phyloP scores from a whole-genome alignment of 805 yeast species.

The Yarrowia alimentaria region DNA sequence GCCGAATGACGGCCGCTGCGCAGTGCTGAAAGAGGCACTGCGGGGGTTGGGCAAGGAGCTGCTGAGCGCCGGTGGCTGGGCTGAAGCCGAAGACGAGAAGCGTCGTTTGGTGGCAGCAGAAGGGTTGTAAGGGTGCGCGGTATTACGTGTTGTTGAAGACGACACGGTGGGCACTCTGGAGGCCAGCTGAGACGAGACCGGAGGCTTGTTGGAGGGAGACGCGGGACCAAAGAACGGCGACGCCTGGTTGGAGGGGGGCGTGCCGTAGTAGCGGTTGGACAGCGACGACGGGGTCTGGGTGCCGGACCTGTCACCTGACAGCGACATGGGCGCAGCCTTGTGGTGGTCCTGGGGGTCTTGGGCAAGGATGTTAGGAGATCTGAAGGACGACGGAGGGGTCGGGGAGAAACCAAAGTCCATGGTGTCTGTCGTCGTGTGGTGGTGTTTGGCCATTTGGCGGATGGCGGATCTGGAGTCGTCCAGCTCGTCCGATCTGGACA shows the following conservation, averaged over 20 bases:
- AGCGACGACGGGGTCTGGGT: slow-evolving; percentile 15
- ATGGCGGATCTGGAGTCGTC: slow-evolving; percentile 17
- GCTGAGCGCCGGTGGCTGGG: neutral
- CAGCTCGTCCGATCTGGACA: slow-evolving; percentile 26
- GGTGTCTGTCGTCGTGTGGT: slow-evolving; percentile 26
- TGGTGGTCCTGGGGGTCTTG: slow-evolving; percentile 8
- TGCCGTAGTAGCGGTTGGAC: slow-evolving; percentile 16
- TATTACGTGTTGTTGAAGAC: slow-evolving; percentile 2
- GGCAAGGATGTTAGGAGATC: slow-evolving; percentile 25
- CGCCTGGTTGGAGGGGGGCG: slow-evolving; percentile 27
- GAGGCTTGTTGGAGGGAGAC: slow-evolving; percentile 8
- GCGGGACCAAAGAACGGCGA: slow-evolving; percentile 25
- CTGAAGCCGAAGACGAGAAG: slow-evolving; percentile 13
- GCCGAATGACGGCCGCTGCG: slow-evolving; percentile 15
- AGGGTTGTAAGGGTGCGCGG: slow-evolving; percentile 20
- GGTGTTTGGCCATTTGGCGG: slow-evolving; percentile 22
- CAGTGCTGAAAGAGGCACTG: slow-evolving; percentile 9
- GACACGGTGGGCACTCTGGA: slow-evolving; percentile 17
- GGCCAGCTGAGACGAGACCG: slow-evolving; percentile 5
- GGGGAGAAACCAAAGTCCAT: slow-evolving; percentile 27
- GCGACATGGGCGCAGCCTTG: slow-evolving; percentile 20
- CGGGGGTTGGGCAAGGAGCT: slow-evolving; percentile 23
- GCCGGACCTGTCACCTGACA: slow-evolving; percentile 7
- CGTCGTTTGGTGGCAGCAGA: slow-evolving; percentile 18
- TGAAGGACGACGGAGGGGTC: slow-evolving; percentile 18